Conservation (phyloP, 345 rosid genomes). For the Acer saccharum region DNA sequence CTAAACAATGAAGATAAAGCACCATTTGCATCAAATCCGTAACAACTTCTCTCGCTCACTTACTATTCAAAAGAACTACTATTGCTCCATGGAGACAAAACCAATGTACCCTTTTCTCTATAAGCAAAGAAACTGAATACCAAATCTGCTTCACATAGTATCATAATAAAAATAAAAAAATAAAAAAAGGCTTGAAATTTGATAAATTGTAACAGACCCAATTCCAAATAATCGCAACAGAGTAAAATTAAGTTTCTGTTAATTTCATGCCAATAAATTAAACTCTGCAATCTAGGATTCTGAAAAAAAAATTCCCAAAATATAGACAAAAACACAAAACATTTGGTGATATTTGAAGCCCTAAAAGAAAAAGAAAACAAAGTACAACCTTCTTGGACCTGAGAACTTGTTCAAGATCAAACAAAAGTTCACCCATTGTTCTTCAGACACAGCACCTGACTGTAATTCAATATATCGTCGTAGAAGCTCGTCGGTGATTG, state of each 20-base stretch:
- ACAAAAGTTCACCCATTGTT: slow-evolving; percentile 43
- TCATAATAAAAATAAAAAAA: neutral
- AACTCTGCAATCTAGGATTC: neutral
- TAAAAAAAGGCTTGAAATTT: neutral
- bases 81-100: neutral
- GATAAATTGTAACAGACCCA: neutral
- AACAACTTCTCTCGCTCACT: neutral
- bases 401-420: slow-evolving; percentile 42
- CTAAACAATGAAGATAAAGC: neutral
- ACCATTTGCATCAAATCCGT: neutral
- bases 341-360: neutral
- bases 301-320: neutral
- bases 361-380: neutral
- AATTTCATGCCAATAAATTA: neutral
- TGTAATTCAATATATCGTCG: neutral
- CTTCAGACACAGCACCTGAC: neutral
- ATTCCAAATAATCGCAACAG: neutral
- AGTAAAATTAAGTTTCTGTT: neutral
- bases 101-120: neutral
- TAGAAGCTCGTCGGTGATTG: neutral
- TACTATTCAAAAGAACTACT: neutral
- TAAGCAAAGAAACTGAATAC: neutral
- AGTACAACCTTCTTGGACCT: slow-evolving; percentile 35
- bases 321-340: neutral
- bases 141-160: neutral